Conservation (phyloP, 2,329 filamentous ascomycete genomes). For the Cytospora schulzeri region DNA sequence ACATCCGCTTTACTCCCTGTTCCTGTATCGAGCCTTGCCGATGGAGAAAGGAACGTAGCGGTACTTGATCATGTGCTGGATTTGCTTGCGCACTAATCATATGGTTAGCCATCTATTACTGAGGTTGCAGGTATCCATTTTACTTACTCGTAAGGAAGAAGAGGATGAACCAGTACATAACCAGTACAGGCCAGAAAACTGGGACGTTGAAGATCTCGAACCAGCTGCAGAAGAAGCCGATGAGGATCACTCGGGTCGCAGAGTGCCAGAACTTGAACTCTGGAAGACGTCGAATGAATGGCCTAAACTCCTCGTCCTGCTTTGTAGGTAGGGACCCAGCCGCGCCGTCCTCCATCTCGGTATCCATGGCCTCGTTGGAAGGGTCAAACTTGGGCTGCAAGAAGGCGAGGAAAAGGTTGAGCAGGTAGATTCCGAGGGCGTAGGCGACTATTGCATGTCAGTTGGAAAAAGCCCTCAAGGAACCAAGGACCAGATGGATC, state of each 20-base stretch:
- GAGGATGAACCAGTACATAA: conserved; percentile 98
- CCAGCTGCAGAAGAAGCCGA: conserved; percentile 88
- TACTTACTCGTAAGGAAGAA: conserved; percentile 91
- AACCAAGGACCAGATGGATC: neutral
- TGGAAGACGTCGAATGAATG: conserved; percentile 91
- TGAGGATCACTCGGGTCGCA: conserved; percentile 81
- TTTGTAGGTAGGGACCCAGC: conserved; percentile 85
- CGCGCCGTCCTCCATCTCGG: conserved; percentile 92
- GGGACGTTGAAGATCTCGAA: conserved; percentile 94
- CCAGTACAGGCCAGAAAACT: conserved; percentile 97
- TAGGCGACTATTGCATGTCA: conserved; percentile 73
- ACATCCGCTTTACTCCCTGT: conserved; percentile 46
- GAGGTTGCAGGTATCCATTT: neutral
- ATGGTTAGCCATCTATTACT: conserved; percentile 3
- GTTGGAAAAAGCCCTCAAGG: conserved; percentile 1
- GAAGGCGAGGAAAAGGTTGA: conserved; percentile 99
- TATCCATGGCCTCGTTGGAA: conserved; percentile 85
- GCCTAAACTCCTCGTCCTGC: conserved; percentile 95
- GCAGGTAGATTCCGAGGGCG: conserved; percentile 95
- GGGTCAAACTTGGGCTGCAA: conserved; percentile 98
- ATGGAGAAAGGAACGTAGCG: conserved; percentile 94
- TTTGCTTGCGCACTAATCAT: conserved; percentile 89
- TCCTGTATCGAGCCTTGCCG: conserved; percentile 83
- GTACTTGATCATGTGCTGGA: conserved; percentile 99
- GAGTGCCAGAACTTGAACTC: conserved; percentile 99